Percentiles rank a stretch among this genome's conserved stretches.
phyloP scores from a whole-genome alignment of 108 stramenopile species.

The Schizochytrium sp. region DNA sequence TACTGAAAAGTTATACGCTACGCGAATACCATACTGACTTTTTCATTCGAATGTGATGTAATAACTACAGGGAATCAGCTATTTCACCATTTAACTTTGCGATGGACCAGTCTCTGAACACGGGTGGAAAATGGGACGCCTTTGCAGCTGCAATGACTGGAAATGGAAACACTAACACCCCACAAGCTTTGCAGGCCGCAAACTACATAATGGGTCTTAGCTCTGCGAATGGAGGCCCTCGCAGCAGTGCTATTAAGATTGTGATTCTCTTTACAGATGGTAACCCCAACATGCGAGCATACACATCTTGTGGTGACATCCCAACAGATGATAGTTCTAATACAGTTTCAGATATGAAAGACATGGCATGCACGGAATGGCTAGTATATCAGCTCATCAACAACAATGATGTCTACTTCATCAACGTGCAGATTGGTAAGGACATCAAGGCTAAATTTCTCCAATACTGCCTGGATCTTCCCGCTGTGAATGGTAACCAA shows the following conservation, averaged over 20 bases:
- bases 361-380: conserved; percentile 4
- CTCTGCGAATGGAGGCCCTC: background rate
- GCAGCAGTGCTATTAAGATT: background rate
- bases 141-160: background rate
- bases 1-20: no score
- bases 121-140: background rate
- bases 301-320: background rate
- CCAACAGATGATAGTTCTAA: background rate
- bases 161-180: background rate
- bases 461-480: background rate
- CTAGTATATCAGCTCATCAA: background rate
- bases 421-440: background rate
- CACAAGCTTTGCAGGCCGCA: background rate
- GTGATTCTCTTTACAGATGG: conserved; percentile 5
- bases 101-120: background rate
- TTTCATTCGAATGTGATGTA: no score
- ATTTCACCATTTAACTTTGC: background rate
- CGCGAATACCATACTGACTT: no score
- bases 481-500: background rate
- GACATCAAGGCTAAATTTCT: background rate
- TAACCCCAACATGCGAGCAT: background rate
- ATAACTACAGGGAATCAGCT: no score
- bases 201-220: background rate
- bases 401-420: background rate
- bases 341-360: background rate